Evolutionary conservation across 2,329 filamentous ascomycete species (phyloP).

Genomic region (Sarocladiaceae sp.): DNA sequence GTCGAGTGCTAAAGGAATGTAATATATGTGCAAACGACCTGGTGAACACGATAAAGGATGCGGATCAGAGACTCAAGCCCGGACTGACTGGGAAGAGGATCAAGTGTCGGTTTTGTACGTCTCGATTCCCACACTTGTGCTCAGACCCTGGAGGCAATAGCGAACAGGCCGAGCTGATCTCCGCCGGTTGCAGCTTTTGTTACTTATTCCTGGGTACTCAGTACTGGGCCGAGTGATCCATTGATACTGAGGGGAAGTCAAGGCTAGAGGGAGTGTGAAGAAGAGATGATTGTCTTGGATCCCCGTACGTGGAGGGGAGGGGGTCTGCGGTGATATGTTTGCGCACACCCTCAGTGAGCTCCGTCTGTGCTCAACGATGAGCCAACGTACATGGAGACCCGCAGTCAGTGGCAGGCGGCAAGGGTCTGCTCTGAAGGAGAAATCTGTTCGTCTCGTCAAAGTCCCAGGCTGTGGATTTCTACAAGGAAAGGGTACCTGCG

Average conservation of each 20-base stretch:
- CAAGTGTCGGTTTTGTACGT: conserved; percentile 5
- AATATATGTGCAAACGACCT: conserved; percentile 1
- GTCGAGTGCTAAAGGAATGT: conserved; percentile 6
- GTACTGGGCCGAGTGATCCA: background rate
- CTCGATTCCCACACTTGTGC: conserved; percentile 4
- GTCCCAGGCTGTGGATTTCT: conserved; percentile 5
- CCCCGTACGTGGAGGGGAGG: background rate
- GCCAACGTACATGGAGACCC: conserved; percentile 8
- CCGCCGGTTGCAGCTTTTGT: conserved; percentile 4
- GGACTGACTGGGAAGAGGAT: conserved; percentile 1
- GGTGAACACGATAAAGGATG: conserved; percentile 5
- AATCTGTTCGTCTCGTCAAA: background rate
- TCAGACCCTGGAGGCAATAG: conserved; percentile 7
- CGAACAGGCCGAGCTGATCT: background rate
- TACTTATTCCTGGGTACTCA: conserved; percentile 2
- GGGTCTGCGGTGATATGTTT: background rate
- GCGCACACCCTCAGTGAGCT: background rate
- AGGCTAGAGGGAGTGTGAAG: background rate
- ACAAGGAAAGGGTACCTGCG: conserved; percentile 13
- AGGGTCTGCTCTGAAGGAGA: background rate
- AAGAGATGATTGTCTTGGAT: conserved; percentile 9
- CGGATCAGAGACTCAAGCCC: background rate
- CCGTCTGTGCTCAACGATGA: conserved; percentile 5
- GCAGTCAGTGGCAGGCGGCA: background rate
- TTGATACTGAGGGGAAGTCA: background rate